Percentiles rank a stretch among this genome's conserved stretches.
phyloP scores from a whole-genome alignment of 2,329 filamentous ascomycete genomes.

The Basipetospora chlamydospora region DNA sequence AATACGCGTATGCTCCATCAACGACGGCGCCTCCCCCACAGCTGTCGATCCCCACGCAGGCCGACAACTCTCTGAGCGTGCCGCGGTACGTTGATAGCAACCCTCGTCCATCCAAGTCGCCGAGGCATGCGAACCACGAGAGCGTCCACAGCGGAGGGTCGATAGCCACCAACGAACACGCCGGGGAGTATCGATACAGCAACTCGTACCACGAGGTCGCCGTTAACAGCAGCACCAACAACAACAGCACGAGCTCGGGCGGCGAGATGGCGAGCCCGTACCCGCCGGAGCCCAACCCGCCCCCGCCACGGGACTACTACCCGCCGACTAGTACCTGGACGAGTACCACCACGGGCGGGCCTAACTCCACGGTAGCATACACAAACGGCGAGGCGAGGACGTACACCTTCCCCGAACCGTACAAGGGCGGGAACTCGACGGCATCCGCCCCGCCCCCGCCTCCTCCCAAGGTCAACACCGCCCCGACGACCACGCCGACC shows the following conservation, averaged over 20 bases:
- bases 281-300: slow-evolving; percentile 12
- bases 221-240: slow-evolving; percentile 14
- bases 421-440: slow-evolving; percentile 23
- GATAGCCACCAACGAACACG: slow-evolving; percentile 30
- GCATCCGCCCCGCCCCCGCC: slow-evolving; percentile 20
- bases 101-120: slow-evolving; percentile 40
- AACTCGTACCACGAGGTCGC: slow-evolving; percentile 24
- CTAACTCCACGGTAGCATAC: slow-evolving; percentile 28
- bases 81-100: slow-evolving; percentile 43
- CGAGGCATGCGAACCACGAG: slow-evolving; percentile 37
- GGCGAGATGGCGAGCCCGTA: slow-evolving; percentile 13
- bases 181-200: slow-evolving; percentile 43
- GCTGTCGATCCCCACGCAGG: slow-evolving; percentile 27
- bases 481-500: slow-evolving; percentile 4
- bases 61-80: slow-evolving; percentile 34
- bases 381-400: slow-evolving; percentile 28
- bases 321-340: slow-evolving; percentile 37
- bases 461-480: slow-evolving; percentile 13
- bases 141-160: slow-evolving; percentile 36
- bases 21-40: slow-evolving; percentile 32
- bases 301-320: slow-evolving; percentile 34
- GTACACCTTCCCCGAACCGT: slow-evolving; percentile 35
- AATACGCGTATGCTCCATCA: slow-evolving; percentile 39
- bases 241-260: slow-evolving; percentile 14
- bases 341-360: slow-evolving; percentile 22